phyloP scores from a whole-genome alignment of 208 protist genomes.

The Acanthamoeba rhysodes region DNA sequence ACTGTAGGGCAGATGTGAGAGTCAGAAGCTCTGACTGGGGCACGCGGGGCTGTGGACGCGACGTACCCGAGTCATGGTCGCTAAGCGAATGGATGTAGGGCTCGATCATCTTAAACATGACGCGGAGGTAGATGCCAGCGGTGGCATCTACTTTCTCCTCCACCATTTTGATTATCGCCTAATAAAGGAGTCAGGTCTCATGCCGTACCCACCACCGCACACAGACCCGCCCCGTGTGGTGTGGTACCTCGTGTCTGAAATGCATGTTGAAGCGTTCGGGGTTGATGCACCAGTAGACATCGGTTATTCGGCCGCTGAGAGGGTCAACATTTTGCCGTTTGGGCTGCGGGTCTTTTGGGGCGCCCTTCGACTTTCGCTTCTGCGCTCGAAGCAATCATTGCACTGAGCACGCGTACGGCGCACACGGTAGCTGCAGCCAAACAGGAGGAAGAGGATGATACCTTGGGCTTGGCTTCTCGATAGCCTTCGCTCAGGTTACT shows the following conservation, averaged over 20 bases:
- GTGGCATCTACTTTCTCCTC: slow-evolving; percentile 56
- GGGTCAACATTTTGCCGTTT: slow-evolving; percentile 14
- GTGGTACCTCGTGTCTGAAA: slow-evolving; percentile 23
- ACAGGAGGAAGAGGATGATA: background rate
- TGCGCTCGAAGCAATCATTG: background rate
- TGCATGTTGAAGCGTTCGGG: slow-evolving; percentile 65
- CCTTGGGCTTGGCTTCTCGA: slow-evolving; percentile 33
- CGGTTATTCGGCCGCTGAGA: background rate
- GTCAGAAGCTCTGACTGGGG: background rate
- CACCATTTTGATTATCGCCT: slow-evolving; percentile 34
- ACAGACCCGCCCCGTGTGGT: too few species aligned
- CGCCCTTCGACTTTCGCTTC: slow-evolving; percentile 19
- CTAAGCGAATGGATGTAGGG: slow-evolving; percentile 23
- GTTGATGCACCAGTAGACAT: slow-evolving; percentile 68
- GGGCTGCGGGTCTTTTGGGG: background rate
- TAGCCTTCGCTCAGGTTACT: slow-evolving; percentile 63
- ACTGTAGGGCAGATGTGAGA: background rate
- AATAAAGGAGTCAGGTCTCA: background rate
- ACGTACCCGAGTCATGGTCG: slow-evolving; percentile 2
- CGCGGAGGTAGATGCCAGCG: background rate
- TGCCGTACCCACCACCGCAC: background rate
- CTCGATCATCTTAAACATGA: slow-evolving; percentile 59
- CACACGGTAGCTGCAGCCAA: too few species aligned
- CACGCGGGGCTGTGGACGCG: background rate
- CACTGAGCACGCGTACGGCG: background rate